phyloP scores from a whole-genome alignment of 768 basidiomycete genomes.

The Tylopilus subfusipes region DNA sequence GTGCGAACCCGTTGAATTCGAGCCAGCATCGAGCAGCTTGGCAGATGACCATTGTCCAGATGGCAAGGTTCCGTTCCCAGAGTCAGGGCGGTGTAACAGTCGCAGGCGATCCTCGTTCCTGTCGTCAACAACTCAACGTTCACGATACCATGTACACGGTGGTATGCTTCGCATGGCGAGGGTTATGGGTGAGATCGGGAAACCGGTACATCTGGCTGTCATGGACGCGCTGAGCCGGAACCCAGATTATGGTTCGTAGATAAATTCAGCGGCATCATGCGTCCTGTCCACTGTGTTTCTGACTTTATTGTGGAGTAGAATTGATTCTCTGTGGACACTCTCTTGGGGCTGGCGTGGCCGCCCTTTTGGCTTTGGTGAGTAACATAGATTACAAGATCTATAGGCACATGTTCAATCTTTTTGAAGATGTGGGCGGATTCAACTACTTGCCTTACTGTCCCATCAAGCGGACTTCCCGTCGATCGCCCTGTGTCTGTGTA shows the following conservation, averaged over 20 bases:
- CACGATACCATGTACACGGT: slow-evolving; percentile 65
- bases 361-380: slow-evolving; percentile 67
- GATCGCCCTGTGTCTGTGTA: slow-evolving; percentile 68
- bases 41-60: slow-evolving; percentile 23
- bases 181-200: slow-evolving; percentile 72
- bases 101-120: slow-evolving; percentile 25
- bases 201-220: slow-evolving; percentile 75
- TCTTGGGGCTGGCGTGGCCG: slow-evolving; percentile 79
- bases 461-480: slow-evolving; percentile 66
- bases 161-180: slow-evolving; percentile 79
- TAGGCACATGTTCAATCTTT: not conserved
- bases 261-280: not conserved
- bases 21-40: slow-evolving; percentile 43
- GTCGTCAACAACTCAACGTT: slow-evolving; percentile 18
- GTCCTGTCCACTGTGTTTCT: not conserved
- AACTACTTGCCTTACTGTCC: slow-evolving; percentile 63
- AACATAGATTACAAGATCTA: not conserved
- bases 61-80: slow-evolving; percentile 39
- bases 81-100: slow-evolving; percentile 20
- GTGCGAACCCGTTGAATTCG: slow-evolving; percentile 69
- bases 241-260: slow-evolving; percentile 62
- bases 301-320: slow-evolving; percentile 36
- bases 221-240: slow-evolving; percentile 65
- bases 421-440: slow-evolving; percentile 83
- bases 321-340: slow-evolving; percentile 80